phyloP scores from a whole-genome alignment of 805 yeast species.

The Clavispora vitiphila region DNA sequence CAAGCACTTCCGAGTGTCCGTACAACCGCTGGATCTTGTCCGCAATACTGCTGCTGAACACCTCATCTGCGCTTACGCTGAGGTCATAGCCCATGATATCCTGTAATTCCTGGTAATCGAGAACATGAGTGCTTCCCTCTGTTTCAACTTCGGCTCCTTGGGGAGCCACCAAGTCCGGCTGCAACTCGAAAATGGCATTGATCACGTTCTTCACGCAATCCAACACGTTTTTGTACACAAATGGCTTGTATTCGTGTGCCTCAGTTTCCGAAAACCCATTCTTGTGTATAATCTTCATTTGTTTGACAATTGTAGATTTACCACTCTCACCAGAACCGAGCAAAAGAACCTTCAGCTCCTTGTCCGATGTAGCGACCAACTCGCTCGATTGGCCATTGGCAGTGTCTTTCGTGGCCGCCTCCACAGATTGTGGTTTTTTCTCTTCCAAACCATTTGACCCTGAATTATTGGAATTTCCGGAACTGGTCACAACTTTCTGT shows the following conservation, averaged over 20 bases:
- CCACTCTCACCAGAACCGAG: slow-evolving; percentile 89
- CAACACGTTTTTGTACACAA: slow-evolving; percentile 70
- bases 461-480: background rate
- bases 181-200: slow-evolving; percentile 56
- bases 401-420: background rate
- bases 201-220: slow-evolving; percentile 72
- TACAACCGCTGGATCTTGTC: slow-evolving; percentile 48
- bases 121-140: slow-evolving; percentile 14
- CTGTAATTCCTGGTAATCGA: slow-evolving; percentile 37
- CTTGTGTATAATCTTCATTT: slow-evolving; percentile 74
- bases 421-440: background rate
- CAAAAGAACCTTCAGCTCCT: slow-evolving; percentile 68
- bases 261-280: slow-evolving; percentile 70
- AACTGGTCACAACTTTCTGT: background rate
- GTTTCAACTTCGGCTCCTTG: slow-evolving; percentile 3
- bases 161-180: slow-evolving; percentile 33
- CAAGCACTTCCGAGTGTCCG: slow-evolving; percentile 51
- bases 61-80: slow-evolving; percentile 48
- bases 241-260: slow-evolving; percentile 66
- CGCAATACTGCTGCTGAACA: slow-evolving; percentile 48
- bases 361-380: slow-evolving; percentile 12
- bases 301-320: slow-evolving; percentile 75
- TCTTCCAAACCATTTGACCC: background rate
- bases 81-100: slow-evolving; percentile 42
- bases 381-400: slow-evolving; percentile 1